Percentiles rank a stretch among this genome's conserved stretches.
Evolutionary conservation across 805 yeast genomes (phyloP).

Genomic region (Metschnikowia amazonensis): DNA sequence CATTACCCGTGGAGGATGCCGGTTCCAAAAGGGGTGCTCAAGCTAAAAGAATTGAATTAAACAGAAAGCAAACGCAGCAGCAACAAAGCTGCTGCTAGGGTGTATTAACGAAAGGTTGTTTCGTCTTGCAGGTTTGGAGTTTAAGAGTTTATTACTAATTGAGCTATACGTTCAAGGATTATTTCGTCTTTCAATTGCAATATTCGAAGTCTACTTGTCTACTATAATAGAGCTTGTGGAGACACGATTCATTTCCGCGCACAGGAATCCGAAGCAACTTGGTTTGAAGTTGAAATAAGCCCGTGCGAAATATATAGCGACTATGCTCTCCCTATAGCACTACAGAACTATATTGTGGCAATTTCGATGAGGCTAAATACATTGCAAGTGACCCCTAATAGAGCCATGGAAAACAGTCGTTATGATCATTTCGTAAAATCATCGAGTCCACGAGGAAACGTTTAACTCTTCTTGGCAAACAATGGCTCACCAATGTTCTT

Average conservation of each 20-base stretch:
- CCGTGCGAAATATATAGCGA: neutral
- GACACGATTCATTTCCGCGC: neutral
- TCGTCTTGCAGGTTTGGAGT: neutral
- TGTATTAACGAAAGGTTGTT: neutral
- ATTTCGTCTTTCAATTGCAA: neutral
- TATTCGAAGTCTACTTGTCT: neutral
- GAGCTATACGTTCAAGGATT: neutral
- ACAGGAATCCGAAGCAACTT: neutral
- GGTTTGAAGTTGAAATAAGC: neutral
- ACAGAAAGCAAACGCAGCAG: conserved; percentile 13
- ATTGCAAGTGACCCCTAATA: neutral
- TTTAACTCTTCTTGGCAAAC: conserved; percentile 49
- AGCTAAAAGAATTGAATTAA: conserved; percentile 17
- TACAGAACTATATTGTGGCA: neutral
- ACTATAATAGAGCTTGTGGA: neutral
- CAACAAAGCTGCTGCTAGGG: conserved; percentile 18
- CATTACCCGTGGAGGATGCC: conserved; percentile 41
- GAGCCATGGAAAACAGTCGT: conserved; percentile 2
- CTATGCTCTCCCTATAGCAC: neutral
- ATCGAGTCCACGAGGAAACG: neutral
- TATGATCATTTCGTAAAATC: conserved; percentile 1
- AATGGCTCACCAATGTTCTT: conserved; percentile 91
- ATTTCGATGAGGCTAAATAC: conserved; percentile 1
- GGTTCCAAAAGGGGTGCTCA: conserved; percentile 13
- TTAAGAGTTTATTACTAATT: neutral